These are phyloP conservation scores for Phytophthora citrophthora DNA, from an alignment of 352 stramenopile genomes.

Conservation along the genomic window DNA sequence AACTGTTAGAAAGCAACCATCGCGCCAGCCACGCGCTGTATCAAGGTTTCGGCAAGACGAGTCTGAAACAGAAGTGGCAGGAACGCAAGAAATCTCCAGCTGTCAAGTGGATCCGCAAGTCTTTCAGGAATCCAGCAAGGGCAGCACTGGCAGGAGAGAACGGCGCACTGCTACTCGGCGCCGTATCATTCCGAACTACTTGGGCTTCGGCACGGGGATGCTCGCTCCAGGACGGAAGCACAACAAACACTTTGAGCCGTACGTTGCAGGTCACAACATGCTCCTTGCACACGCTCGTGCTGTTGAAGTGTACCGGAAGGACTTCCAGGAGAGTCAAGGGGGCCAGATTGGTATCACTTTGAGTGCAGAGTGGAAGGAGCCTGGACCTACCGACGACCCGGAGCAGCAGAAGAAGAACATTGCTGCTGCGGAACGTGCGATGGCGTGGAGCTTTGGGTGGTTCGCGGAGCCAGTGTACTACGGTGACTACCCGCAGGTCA, in stretches of 20 bases:
- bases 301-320: constrained; percentile 82
- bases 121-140: constrained; percentile 65
- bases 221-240: constrained; percentile 73
- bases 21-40: constrained; percentile 68
- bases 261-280: constrained; percentile 85
- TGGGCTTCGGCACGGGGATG: constrained; percentile 84
- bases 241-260: constrained; percentile 71
- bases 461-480: constrained; percentile 91
- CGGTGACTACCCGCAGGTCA: constrained; percentile 93
- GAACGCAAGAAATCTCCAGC: constrained; percentile 50
- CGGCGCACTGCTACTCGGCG: too few relatives aligned
- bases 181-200: too few relatives aligned
- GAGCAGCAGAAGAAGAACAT: constrained; percentile 57
- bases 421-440: constrained; percentile 72
- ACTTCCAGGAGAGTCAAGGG: constrained; percentile 69
- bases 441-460: constrained; percentile 91
- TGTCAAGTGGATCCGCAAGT: constrained; percentile 70
- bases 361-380: constrained; percentile 90
- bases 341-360: constrained; percentile 91
- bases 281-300: constrained; percentile 86
- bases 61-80: constrained; percentile 72
- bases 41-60: constrained; percentile 61
- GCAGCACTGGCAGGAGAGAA: too few relatives aligned
- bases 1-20: constrained; percentile 68
- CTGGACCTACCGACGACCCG: constrained; percentile 47